Evolutionary conservation across 495 filamentous ascomycete genomes (phyloP), one percentile per base, ranked within the genome.

Genomic region (Aspergillus funiculosus): DNA sequence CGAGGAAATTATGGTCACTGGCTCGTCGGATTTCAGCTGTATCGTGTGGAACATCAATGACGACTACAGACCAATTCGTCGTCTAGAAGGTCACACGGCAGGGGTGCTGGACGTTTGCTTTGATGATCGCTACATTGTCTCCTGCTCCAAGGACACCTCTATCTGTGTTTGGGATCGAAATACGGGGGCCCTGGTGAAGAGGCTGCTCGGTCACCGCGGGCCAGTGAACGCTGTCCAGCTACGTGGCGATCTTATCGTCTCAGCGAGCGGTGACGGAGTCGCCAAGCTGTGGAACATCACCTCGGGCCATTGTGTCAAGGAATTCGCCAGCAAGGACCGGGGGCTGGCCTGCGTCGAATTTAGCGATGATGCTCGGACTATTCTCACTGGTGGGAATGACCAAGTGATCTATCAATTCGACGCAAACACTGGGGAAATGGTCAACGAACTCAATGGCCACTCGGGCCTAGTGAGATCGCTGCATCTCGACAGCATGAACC

Each of bases 161-260:
- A 89, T 98, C 59, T 89, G 86, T 62, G 79, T 97, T 14, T 98
- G 92, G 92, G 86, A 95, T 53, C 85, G 91, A 37, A 63, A 74
- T 9, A 92, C 86, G 0, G 85, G 86, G 31, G 68, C 66, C 3
- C 70, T 89, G 15, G 63, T 92, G 31, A 82, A 83, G 48, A 83
- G 83, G 53, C 74, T 98, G 28, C 72, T 74, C 28, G 92, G 91
- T 4, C 92, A 98, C 63, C 68, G 74, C 0, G 94, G 89, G 0
- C 92, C 92, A 2, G 92, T 98, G 34, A 98, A 98, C 54, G 92
- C 92, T 6, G 86, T 98, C 3, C 89, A 95, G 58, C 75, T 98
- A 50, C 85, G 89, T 37, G 91, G 88, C 44, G 88, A 96, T 59
- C 81, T 88, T 6, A 79, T 95, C 20, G 89, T 95, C 14, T 90